These are phyloP conservation scores for Chalaropsis thielavioides DNA, from an alignment of 2,329 filamentous ascomycete species.

Conservation along the genomic window DNA sequence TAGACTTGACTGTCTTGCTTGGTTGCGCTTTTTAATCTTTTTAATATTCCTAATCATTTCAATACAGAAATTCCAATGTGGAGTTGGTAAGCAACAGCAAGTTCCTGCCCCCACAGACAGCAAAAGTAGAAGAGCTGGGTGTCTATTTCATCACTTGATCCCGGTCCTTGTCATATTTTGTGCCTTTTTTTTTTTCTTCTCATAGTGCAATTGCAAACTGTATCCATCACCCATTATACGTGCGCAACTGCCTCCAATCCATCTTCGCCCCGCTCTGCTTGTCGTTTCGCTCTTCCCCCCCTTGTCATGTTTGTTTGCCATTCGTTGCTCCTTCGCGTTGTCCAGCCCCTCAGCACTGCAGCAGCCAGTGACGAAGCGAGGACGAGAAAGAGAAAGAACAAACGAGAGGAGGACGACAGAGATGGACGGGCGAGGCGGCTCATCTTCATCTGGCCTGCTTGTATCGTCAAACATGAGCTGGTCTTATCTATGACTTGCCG, in stretches of 20 bases:
- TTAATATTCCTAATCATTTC: too few relatives aligned
- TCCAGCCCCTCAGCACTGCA: neutral
- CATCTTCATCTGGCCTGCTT: neutral
- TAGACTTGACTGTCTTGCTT: too few relatives aligned
- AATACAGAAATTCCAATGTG: too few relatives aligned
- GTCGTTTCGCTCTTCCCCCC: neutral
- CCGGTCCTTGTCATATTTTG: too few relatives aligned
- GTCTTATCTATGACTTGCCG: neutral
- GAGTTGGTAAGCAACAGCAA: too few relatives aligned
- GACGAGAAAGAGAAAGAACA: constrained; percentile 1
- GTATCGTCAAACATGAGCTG: neutral
- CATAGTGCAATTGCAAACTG: neutral
- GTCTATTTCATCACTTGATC: too few relatives aligned
- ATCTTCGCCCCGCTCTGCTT: neutral
- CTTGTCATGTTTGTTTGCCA: neutral
- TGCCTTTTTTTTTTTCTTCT: too few relatives aligned
- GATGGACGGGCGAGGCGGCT: neutral
- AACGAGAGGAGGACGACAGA: neutral
- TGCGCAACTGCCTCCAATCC: neutral
- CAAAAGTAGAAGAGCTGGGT: too few relatives aligned
- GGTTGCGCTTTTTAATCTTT: too few relatives aligned
- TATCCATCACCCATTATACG: neutral
- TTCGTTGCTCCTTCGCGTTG: neutral
- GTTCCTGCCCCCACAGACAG: too few relatives aligned
- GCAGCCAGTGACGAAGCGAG: neutral